Percentiles rank a stretch among this genome's conserved stretches.
phyloP scores from a whole-genome alignment of 2,329 filamentous ascomycete species.

The Endocalyx cinctus region DNA sequence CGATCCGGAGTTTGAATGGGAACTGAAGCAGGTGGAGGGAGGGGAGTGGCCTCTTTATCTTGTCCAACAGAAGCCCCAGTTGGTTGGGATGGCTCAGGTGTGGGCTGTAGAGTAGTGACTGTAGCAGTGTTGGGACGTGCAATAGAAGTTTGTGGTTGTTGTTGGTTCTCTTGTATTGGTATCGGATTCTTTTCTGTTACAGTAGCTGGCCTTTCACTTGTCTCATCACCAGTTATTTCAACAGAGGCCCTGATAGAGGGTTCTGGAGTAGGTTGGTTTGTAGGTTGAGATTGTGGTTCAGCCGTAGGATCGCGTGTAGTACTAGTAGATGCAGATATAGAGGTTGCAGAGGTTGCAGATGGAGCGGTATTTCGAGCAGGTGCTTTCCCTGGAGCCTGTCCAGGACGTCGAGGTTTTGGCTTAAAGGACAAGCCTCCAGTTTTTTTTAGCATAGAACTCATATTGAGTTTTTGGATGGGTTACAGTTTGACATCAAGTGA shows the following conservation, averaged over 20 bases:
- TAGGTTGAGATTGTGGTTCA: constrained; percentile 16
- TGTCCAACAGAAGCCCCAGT: too few species aligned
- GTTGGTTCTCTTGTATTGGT: too few species aligned
- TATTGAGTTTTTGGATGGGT: too few species aligned
- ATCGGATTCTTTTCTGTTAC: too few species aligned
- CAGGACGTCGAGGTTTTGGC: constrained; percentile 59
- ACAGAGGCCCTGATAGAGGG: constrained; percentile 12
- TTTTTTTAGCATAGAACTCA: constrained; percentile 68
- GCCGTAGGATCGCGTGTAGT: constrained; percentile 18
- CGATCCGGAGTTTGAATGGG: constrained; percentile 2
- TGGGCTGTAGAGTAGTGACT: too few species aligned
- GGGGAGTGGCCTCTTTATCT: constrained; percentile 6
- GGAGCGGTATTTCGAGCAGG: constrained; percentile 25
- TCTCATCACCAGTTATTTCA: constrained; percentile 7
- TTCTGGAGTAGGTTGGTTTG: constrained; percentile 15
- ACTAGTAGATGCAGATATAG: constrained; percentile 14
- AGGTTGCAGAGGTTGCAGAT: constrained; percentile 15
- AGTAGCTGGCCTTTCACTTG: constrained; percentile 1
- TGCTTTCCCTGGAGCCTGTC: constrained; percentile 40
- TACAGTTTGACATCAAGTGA: too few species aligned
- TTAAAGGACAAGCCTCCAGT: constrained; percentile 60
- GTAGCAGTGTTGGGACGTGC: too few species aligned
- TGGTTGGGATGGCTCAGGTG: too few species aligned
- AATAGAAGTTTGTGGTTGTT: too few species aligned
- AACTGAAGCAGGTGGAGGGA: constrained; percentile 1